A percentile compares a stretch with the other conserved stretches of the same genome.
Evolutionary conservation across 2,329 filamentous ascomycete species (phyloP).

Genomic region (Scorias spongiosa): DNA sequence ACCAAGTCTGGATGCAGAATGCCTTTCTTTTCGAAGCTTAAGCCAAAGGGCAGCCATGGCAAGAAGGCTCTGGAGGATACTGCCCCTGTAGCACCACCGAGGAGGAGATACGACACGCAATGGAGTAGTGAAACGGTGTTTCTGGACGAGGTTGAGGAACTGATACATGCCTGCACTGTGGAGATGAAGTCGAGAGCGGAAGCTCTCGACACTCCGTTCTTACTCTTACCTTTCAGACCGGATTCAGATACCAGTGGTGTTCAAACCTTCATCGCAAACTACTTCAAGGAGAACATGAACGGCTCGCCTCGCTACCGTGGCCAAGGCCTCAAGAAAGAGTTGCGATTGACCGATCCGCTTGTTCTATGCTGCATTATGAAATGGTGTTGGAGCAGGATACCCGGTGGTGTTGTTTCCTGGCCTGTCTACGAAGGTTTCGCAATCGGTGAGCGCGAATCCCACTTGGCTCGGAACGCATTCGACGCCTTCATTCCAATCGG

Average conservation of each 20-base stretch:
- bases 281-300: constrained; percentile 58
- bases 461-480: constrained; percentile 83
- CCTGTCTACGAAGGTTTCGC: constrained; percentile 94
- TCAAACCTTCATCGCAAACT: constrained; percentile 82
- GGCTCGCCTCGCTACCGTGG: constrained; percentile 45
- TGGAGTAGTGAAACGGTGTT: constrained; percentile 71
- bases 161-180: constrained; percentile 68
- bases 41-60: constrained; percentile 49
- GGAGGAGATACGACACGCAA: constrained; percentile 70
- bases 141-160: constrained; percentile 78
- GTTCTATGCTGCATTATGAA: constrained; percentile 89
- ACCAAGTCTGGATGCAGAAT: constrained; percentile 19
- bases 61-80: constrained; percentile 42
- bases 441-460: constrained; percentile 85
- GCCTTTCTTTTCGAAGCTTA: constrained; percentile 50
- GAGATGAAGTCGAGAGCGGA: constrained; percentile 72
- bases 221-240: constrained; percentile 85
- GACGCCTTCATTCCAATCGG: constrained; percentile 91
- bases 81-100: constrained; percentile 33
- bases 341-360: constrained; percentile 87
- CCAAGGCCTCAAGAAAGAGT: constrained; percentile 62
- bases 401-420: constrained; percentile 88
- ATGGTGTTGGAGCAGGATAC: constrained; percentile 94
- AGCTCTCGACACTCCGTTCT: constrained; percentile 83
- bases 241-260: constrained; percentile 84